These are phyloP conservation scores for Microdochium trichocladiopsis DNA, from an alignment of 2,329 filamentous ascomycete species.

Conservation along the genomic window DNA sequence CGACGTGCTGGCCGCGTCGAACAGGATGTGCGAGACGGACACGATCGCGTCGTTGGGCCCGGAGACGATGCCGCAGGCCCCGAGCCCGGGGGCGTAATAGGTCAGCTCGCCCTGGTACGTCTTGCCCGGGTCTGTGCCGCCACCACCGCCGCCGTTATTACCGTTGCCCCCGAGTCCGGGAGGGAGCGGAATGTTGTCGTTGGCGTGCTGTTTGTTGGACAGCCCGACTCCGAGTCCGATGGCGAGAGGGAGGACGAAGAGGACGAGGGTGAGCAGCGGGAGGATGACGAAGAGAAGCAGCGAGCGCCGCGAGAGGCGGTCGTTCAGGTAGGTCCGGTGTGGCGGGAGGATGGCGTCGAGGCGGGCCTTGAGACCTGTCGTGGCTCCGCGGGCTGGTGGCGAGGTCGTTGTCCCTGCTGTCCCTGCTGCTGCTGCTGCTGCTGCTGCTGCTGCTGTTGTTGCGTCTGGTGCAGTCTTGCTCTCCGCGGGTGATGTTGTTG, in stretches of 20 bases:
- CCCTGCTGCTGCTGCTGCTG: neutral
- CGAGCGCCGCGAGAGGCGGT: conserved; percentile 12
- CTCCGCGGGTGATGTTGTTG: no score
- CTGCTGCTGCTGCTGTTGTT: no score
- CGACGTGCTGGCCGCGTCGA: conserved; percentile 47
- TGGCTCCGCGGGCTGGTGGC: neutral
- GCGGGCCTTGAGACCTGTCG: conserved; percentile 6
- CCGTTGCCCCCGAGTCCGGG: conserved; percentile 2
- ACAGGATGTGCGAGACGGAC: conserved; percentile 61
- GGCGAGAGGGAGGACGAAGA: conserved; percentile 14
- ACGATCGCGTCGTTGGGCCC: conserved; percentile 50
- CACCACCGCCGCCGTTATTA: no score
- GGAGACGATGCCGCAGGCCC: conserved; percentile 60
- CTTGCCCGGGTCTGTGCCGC: neutral
- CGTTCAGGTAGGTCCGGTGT: conserved; percentile 12
- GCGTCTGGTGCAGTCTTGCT: no score
- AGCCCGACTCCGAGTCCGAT: conserved; percentile 18
- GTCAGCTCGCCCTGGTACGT: conserved; percentile 57
- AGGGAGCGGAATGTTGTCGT: conserved; percentile 12
- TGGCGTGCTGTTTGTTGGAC: conserved; percentile 6
- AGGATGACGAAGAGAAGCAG: conserved; percentile 13
- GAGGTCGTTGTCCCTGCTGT: neutral
- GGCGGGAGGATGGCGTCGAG: conserved; percentile 14
- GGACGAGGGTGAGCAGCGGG: conserved; percentile 10
- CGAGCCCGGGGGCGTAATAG: conserved; percentile 59